Conservation (phyloP, 2,329 filamentous ascomycete species). For the Calonectria hongkongensis region DNA sequence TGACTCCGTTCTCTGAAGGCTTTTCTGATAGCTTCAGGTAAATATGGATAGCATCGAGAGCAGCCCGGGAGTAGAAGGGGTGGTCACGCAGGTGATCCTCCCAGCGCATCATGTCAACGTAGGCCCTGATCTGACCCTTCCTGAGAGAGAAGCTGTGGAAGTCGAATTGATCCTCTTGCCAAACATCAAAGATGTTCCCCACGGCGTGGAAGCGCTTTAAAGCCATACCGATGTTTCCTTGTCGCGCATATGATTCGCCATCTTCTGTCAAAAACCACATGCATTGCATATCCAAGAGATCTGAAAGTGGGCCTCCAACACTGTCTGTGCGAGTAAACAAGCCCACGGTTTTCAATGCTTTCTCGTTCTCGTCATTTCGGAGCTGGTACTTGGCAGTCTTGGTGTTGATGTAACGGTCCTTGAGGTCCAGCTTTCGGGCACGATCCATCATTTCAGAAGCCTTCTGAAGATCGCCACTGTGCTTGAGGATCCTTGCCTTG, state of each 20-base stretch:
- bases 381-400: constrained; percentile 98
- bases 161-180: constrained; percentile 99
- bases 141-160: constrained; percentile 98
- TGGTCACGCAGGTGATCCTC: constrained; percentile 94
- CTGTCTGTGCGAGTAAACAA: constrained; percentile 96
- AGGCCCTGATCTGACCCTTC: constrained; percentile 95
- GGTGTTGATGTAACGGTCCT: constrained; percentile 98
- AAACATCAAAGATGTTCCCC: constrained; percentile 94
- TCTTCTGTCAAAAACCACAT: constrained; percentile 98
- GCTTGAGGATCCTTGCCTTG: constrained; percentile 95
- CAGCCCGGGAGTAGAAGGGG: constrained; percentile 92
- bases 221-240: constrained; percentile 88
- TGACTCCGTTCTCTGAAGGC: constrained; percentile 79
- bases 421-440: constrained; percentile 88
- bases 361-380: constrained; percentile 91
- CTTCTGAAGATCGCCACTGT: constrained; percentile 85
- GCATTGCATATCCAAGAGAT: constrained; percentile 98
- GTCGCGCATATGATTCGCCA: constrained; percentile 89
- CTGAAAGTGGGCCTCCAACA: constrained; percentile 88
- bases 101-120: constrained; percentile 97
- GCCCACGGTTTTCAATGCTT: constrained; percentile 90
- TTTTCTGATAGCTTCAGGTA: constrained; percentile 88
- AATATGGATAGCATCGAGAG: constrained; percentile 85
- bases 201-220: constrained; percentile 94
- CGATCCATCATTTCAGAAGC: constrained; percentile 92